A percentile compares a stretch with the other conserved stretches of the same genome.
These are phyloP conservation scores for Phragmites australis DNA, from an alignment of 176 grass and related monocot species.

Conservation along the genomic window DNA sequence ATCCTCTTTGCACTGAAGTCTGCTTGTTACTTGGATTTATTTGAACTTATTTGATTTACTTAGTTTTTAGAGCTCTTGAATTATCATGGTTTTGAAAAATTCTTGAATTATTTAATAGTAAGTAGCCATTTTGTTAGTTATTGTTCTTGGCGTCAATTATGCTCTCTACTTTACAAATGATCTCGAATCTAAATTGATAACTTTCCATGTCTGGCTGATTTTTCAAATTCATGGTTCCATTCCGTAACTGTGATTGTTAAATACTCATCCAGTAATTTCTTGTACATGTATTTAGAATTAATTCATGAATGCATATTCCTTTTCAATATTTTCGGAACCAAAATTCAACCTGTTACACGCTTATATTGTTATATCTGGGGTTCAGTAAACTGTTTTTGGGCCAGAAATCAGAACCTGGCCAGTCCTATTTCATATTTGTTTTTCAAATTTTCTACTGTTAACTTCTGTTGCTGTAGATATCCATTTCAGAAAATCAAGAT, in stretches of 20 bases:
- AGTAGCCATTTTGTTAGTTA: background rate
- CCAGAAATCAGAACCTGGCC: background rate
- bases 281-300: background rate
- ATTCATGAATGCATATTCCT: background rate
- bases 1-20: no score
- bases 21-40: background rate
- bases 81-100: no score
- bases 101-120: background rate
- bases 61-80: background rate
- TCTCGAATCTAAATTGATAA: background rate
- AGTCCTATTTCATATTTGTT: background rate
- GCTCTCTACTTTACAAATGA: background rate
- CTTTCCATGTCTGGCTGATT: no score
- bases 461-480: constrained; percentile 61
- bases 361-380: background rate
- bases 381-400: background rate
- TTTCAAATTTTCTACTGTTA: background rate
- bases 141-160: background rate
- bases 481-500: constrained; percentile 54
- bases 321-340: background rate
- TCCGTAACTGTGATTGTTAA: background rate
- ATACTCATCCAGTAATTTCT: background rate
- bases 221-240: no score
- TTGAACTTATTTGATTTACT: background rate
- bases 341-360: background rate